Base-by-base conservation (phyloP, 305 asterid genomes). In the Fraxinus baroniana region DNA sequence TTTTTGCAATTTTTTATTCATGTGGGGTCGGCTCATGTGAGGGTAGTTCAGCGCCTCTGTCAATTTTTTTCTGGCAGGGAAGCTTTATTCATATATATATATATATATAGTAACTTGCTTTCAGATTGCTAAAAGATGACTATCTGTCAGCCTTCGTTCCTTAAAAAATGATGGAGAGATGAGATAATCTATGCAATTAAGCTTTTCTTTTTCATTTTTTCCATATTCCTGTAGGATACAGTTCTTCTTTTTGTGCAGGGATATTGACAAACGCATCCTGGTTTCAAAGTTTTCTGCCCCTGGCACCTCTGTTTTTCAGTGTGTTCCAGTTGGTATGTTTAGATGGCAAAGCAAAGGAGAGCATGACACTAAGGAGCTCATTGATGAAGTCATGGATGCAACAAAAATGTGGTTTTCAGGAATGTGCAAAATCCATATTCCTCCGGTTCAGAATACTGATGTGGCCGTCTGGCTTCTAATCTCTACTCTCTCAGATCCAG, bases 381-480 rank as follows among this genome's bases (percentile, higher is more conserved):
- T 90, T 35, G 83, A 83, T 9, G 91, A 92, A 81, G 88, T 93
- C 87, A 86, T 91, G 89, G 90, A 91, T 72, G 94, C 92, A 83
- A 96, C 98, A 80, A 87, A 86, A 83, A 86, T 10, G 77, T 85
- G 88, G 81, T 86, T 87, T 84, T 84, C 91, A 49, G 86, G 73
- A 86, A 84, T 77, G 55, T 64, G 81, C 33, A 88, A 85, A 36
- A 82, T 76, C 83, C 85, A 39, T 74, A 26, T 60, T 62, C 85
- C 84, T 41, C 87, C 91, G 79, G 49, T 83, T 80, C 89, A 90
- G 75, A 90, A 83, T 85, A 88, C 88, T 79, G 93, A 93, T 84
- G 87, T 89, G 78, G 95, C 92, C 57, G 82, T 91, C 81, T 94
- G 98, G 98, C 87, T 97, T 86, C 90, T 97, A 79, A 85, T 94